Evolutionary conservation across 371 early-diverging fungal species (phyloP), one percentile per base, ranked within the genome.

Genomic region (Dichotomocladium elegans): DNA sequence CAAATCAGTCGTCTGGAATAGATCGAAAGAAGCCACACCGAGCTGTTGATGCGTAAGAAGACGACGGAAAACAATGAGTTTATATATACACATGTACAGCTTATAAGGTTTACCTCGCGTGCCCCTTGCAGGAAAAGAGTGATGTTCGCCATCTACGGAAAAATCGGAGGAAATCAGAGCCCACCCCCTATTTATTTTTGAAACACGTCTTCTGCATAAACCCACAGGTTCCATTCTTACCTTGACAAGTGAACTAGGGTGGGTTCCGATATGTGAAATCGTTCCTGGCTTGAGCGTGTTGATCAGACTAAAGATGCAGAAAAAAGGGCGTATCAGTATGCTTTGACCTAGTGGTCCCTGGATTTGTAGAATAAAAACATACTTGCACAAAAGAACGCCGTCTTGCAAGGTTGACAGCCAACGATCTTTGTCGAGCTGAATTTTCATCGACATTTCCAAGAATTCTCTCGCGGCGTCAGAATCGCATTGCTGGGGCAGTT

Each of bases 1-100:
- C 22, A 95, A 64, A 68, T 95, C 96, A 1, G 89, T 85, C 1
- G 96, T 93, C 63, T 92, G 88, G 65, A 95, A 95, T 29, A 92
- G 66, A 60, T 93, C 91, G 29, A 85, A 76, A 48, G 81, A 78
- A 47, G 83, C 73, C 28, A 91, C 64, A 2, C 90, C 90, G 43
- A 88, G 73, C 66, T 77, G 37, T n/a, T 10, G 8, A 37, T 37
- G 37, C 12, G 17, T n/a, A 37, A 37, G 15, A 44, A 53, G 33
- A 50, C 27, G 24, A 25, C 15, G 33, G 15, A 51, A 30, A 22
- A n/a, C n/a, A n/a, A n/a, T n/a, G n/a, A n/a, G n/a, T n/a, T n/a
- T n/a, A n/a, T n/a, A n/a, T n/a, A n/a, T n/a, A n/a, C n/a, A n/a
- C n/a, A n/a, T n/a, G n/a, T n/a, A n/a, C n/a, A n/a, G n/a, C n/a